Base-by-base conservation (phyloP, 371 early-diverging fungal genomes). In the Hamiltosporidium tvaerminnensis region DNA sequence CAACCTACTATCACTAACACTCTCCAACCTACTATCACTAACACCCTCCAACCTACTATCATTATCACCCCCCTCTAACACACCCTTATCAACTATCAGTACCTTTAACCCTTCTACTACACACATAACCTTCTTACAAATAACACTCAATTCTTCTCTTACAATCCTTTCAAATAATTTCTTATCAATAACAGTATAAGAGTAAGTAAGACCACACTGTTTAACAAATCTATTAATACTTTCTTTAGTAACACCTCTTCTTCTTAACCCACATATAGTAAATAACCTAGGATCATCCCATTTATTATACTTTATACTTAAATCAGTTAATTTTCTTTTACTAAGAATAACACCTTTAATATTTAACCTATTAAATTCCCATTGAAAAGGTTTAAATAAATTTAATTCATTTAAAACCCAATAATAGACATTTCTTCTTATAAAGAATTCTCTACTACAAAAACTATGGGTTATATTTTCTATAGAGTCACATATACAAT, bases 381-480 rank as follows among this genome's bases (percentile, higher is more conserved):
- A 98, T 82, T 96, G 97, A 34, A 96, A 93, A 31, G 97, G 97
- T 81, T 93, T 93, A 82, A 96, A 96, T 0, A 98, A 82, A 68
- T 91, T 91, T 44, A 96, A 82, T 33, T 91, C 90, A 73, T 96
- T 92, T 52, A 91, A 86, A 36, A 98, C 84, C 99, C 99, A 98
- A 80, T 96, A 91, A 80, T 98, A 98, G 48, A 90, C 88, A 66
- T 87, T 86, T 63, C 94, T 85, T 33, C 92, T 86, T 71, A 85
- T 87, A 65, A 78, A 84, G 78, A 96, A 98, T 79, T 98, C 99
- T 48, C 86, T 83, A 1, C 97, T 95, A 82, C 99, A 96, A 66
- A 98, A 85, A 23, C 94, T 92, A 76, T 98, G 99, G 0, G 96
- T 93, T 62, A 98, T 95, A 82, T 96, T 92, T 75, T 98, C 99